These are phyloP conservation scores for Monosporozyma yasuniensis DNA, from an alignment of 805 yeast species.

Conservation along the genomic window DNA sequence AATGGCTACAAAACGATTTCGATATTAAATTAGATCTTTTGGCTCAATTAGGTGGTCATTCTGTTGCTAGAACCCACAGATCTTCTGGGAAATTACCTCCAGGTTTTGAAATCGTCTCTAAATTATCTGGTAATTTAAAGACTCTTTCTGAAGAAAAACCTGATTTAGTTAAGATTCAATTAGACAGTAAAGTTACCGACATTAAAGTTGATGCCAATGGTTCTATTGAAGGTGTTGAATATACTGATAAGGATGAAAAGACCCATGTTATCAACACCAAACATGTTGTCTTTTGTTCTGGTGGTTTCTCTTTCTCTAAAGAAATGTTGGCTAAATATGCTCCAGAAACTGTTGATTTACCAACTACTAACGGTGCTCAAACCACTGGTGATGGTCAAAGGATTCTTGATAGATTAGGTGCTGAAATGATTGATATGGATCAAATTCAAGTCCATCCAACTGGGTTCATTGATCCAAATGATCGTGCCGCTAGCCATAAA, in stretches of 20 bases:
- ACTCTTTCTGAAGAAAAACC: slow-evolving; percentile 23
- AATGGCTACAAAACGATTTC: slow-evolving; percentile 62
- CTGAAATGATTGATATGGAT: slow-evolving; percentile 46
- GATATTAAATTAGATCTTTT: slow-evolving; percentile 56
- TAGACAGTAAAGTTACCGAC: slow-evolving; percentile 34
- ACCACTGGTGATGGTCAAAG: slow-evolving; percentile 54
- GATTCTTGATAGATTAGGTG: slow-evolving; percentile 40
- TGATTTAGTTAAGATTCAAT: slow-evolving; percentile 29
- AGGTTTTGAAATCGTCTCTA: slow-evolving; percentile 48
- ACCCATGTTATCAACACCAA: slow-evolving; percentile 21
- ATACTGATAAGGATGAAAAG: slow-evolving; percentile 26
- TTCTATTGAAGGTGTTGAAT: slow-evolving; percentile 37
- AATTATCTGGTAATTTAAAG: slow-evolving; percentile 34
- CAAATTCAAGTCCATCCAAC: slow-evolving; percentile 57
- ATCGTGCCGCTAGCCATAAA: slow-evolving; percentile 38
- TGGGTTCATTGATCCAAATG: slow-evolving; percentile 42
- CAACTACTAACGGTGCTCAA: slow-evolving; percentile 49
- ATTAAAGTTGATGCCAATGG: slow-evolving; percentile 22
- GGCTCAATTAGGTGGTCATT: slow-evolving; percentile 77
- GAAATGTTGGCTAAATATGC: slow-evolving; percentile 35
- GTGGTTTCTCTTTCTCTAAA: slow-evolving; percentile 42
- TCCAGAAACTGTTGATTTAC: slow-evolving; percentile 38
- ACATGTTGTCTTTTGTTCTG: slow-evolving; percentile 45
- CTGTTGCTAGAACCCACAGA: slow-evolving; percentile 72
- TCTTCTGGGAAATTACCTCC: slow-evolving; percentile 54